phyloP scores from a whole-genome alignment of 2,329 filamentous ascomycete genomes.

The Aspergillus calidoustus region DNA sequence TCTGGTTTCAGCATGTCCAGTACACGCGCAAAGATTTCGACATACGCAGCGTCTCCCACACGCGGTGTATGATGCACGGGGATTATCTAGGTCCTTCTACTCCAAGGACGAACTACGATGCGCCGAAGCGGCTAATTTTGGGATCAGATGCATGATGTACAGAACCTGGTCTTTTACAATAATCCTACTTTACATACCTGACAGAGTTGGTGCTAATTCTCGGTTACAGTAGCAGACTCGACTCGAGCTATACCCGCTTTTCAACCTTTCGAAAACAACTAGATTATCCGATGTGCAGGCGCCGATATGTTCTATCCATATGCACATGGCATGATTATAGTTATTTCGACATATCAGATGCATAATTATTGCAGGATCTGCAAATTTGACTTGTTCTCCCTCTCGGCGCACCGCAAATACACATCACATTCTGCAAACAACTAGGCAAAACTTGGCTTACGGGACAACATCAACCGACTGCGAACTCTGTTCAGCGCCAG shows the following conservation, averaged over 20 bases:
- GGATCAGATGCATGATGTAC: background rate
- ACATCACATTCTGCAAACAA: slow-evolving; percentile 21
- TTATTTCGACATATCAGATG: slow-evolving; percentile 23
- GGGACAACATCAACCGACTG: slow-evolving; percentile 5
- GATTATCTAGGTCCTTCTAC: background rate
- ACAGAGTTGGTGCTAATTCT: slow-evolving; percentile 7
- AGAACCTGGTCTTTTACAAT: background rate
- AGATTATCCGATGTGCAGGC: slow-evolving; percentile 25
- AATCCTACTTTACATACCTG: slow-evolving; percentile 13
- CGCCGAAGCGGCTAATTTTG: background rate
- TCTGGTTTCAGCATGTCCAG: background rate
- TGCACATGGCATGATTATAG: slow-evolving; percentile 22
- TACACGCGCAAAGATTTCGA: background rate
- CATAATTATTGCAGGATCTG: slow-evolving; percentile 19
- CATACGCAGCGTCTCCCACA: too few species aligned
- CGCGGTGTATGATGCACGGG: slow-evolving; percentile 6
- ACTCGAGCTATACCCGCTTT: slow-evolving; percentile 17
- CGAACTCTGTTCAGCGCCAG: slow-evolving; percentile 14
- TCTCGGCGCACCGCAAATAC: slow-evolving; percentile 14
- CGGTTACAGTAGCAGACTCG: slow-evolving; percentile 1
- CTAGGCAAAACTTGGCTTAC: slow-evolving; percentile 13
- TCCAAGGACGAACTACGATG: background rate
- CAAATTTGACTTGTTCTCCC: slow-evolving; percentile 21
- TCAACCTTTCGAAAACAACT: slow-evolving; percentile 22
- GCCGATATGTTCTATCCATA: slow-evolving; percentile 15